These are phyloP conservation scores for Sporobolomyces pararoseus DNA, from an alignment of 768 basidiomycete genomes.

Conservation along the genomic window DNA sequence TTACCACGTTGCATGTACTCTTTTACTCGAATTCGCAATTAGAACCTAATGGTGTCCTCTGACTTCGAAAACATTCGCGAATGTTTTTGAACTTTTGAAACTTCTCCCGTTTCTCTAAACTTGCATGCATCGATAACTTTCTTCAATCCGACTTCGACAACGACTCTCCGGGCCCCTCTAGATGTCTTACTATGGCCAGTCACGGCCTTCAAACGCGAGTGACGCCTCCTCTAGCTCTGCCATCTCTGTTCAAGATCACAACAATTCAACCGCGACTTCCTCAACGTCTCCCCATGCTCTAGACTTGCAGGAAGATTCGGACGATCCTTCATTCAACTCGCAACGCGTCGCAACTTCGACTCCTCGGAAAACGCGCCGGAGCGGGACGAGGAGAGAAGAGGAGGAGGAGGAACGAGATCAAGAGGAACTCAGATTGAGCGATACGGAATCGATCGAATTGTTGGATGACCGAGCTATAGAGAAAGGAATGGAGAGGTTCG, in stretches of 20 bases:
- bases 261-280: conserved; percentile 11
- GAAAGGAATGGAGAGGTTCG: neutral
- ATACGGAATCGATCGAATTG: conserved; percentile 27
- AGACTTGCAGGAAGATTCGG: neutral
- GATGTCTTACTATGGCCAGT: neutral
- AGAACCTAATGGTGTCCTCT: too few relatives aligned
- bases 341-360: conserved; percentile 20
- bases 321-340: conserved; percentile 18
- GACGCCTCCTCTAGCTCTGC: neutral
- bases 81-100: too few relatives aligned
- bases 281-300: conserved; percentile 1
- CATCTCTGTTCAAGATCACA: neutral
- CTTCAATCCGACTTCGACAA: too few relatives aligned
- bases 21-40: too few relatives aligned
- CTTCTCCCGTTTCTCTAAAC: too few relatives aligned
- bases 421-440: conserved; percentile 27
- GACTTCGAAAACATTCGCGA: too few relatives aligned
- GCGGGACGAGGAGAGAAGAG: neutral
- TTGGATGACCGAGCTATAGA: conserved; percentile 6
- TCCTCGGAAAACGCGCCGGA: conserved; percentile 7
- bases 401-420: neutral
- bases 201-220: neutral
- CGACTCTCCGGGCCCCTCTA: neutral
- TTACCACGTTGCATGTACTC: conserved; percentile 1
- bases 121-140: neutral